A percentile compares a stretch with the other conserved stretches of the same genome.
These are phyloP conservation scores for Exophiala phaeomuriformis DNA, from an alignment of 2,329 filamentous ascomycete species.

Conservation along the genomic window DNA sequence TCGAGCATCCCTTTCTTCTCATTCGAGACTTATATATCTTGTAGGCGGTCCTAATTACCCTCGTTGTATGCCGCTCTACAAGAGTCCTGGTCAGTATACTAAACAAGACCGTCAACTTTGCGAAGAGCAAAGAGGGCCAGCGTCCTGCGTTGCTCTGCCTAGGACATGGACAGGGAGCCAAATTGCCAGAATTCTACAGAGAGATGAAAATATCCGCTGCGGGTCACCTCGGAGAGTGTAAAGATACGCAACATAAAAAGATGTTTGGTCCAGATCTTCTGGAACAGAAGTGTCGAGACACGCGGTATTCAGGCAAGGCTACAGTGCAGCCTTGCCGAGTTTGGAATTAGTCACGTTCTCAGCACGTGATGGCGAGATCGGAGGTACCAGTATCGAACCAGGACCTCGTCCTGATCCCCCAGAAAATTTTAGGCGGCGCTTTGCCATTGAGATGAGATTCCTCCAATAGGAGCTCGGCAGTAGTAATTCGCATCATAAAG, in stretches of 20 bases:
- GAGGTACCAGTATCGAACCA: neutral
- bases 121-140: constrained; percentile 19
- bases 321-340: neutral
- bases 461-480: constrained; percentile 8
- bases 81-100: constrained; percentile 11
- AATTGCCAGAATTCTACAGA: too few species aligned
- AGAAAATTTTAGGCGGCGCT: neutral
- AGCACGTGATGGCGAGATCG: neutral
- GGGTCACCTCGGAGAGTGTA: too few species aligned
- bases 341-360: neutral
- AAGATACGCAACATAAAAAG: constrained; percentile 8
- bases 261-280: neutral
- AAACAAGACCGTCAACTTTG: constrained; percentile 9
- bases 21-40: too few species aligned
- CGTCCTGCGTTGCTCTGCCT: neutral
- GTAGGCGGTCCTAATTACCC: too few species aligned
- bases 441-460: neutral
- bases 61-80: neutral
- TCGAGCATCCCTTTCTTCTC: too few species aligned
- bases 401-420: neutral
- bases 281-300: too few species aligned
- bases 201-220: too few species aligned
- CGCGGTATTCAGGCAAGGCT: neutral
- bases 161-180: too few species aligned
- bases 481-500: neutral